These are phyloP conservation scores for Mycena epipterygia DNA, from an alignment of 768 basidiomycete genomes.

Conservation along the genomic window DNA sequence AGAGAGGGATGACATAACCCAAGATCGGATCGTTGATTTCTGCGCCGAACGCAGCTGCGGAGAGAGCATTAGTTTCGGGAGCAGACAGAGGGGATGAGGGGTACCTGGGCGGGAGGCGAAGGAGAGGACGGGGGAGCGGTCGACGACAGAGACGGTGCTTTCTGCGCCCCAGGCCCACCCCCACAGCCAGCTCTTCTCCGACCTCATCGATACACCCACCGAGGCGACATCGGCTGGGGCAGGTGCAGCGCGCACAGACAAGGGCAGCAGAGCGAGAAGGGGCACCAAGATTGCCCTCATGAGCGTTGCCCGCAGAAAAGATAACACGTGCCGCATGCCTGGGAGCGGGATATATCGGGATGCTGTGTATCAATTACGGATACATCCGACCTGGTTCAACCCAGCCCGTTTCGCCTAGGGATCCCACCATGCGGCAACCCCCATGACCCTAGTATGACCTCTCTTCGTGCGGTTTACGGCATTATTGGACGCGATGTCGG, in stretches of 20 bases:
- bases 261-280: conserved; percentile 19
- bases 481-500: no score
- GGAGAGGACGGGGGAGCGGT: conserved; percentile 77
- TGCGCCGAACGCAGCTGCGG: conserved; percentile 79
- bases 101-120: conserved; percentile 77
- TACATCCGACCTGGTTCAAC: no score
- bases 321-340: conserved; percentile 19
- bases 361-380: no score
- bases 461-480: no score
- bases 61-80: conserved; percentile 18
- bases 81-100: neutral
- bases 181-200: conserved; percentile 71
- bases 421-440: no score
- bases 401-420: no score
- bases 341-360: neutral
- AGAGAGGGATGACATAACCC: conserved; percentile 80
- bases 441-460: no score
- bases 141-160: conserved; percentile 81
- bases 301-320: neutral
- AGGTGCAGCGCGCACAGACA: conserved; percentile 32
- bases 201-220: conserved; percentile 50
- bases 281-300: conserved; percentile 33
- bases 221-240: conserved; percentile 44
- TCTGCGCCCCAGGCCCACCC: conserved; percentile 79
- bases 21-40: conserved; percentile 77